Base-by-base conservation (phyloP, 2,329 filamentous ascomycete genomes). In the Neofusicoccum kwambonambiense region DNA sequence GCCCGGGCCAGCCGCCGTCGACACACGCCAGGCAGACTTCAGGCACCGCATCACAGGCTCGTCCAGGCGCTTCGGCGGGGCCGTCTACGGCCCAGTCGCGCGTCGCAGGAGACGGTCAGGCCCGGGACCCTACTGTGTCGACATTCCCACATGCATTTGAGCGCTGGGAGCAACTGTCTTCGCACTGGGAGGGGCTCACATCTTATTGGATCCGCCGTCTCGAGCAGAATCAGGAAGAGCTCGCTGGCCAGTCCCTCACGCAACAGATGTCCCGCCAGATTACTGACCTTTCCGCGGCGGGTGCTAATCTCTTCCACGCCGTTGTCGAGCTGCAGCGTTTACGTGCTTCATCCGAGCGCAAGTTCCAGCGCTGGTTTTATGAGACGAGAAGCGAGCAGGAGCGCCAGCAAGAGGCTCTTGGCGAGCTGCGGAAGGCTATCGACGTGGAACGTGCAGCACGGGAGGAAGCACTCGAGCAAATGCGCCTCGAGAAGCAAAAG, bases 281-380 rank as follows among this genome's bases (percentile, higher is more conserved):
- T 62, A 97, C 92, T 0, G 95, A 99, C 75, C 84, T 99, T n/a
- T 97, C 95, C 31, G 95, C 95, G 7, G 95, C 95, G 0, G 95
- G 95, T 12, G 95, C 95, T 4, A 99, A 99, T 71, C 83, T 99
- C 0, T 99, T 99, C 77, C 95, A 99, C 76, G 95, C 95, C 9
- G 93, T 99, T 0, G 95, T 99, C 3, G 95, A 99, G 77, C 82
- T 99, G 51, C 95, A 99, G 76, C 89, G 95, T 35, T 83, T 99
- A 31, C 90, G 95, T 49, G 95, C 95, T 42, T 97, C 93, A 64
- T 98, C 94, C 0, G 95, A 99, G 78, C 89, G 95, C 68, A 98
- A 98, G 76, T 99, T 99, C 72, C 95, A 99, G 78, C 87, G 95
- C 58, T 99, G 95, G 95, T 98, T 98, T 79, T 97, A 96, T 71